Evolutionary conservation across 2,329 filamentous ascomycete genomes (phyloP).

Genomic region (Curvularia verruculosa): DNA sequence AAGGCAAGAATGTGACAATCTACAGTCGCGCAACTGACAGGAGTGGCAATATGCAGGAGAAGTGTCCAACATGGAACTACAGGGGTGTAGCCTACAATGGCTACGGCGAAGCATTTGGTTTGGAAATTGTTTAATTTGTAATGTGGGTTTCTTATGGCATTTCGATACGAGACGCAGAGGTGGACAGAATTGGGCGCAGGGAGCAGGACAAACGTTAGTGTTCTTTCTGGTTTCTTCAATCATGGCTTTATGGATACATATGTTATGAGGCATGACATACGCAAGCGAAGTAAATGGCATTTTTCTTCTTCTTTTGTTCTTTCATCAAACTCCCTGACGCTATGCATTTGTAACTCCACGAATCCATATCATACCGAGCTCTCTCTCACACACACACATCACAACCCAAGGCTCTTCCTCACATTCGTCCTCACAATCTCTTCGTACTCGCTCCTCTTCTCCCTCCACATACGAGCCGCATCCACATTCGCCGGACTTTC

Average conservation of each 20-base stretch:
- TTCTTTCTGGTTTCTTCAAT: background rate
- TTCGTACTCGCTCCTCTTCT: conserved; percentile 79
- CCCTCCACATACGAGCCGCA: conserved; percentile 85
- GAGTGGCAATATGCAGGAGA: conserved; percentile 59
- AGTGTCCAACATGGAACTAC: conserved; percentile 62
- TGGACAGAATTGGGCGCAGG: background rate
- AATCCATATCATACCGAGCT: background rate
- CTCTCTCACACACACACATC: too few species aligned
- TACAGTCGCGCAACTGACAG: conserved; percentile 62
- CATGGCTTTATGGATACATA: background rate
- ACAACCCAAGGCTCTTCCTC: conserved; percentile 47
- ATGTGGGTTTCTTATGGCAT: background rate
- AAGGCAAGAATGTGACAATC: conserved; percentile 53
- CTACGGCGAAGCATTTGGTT: conserved; percentile 60
- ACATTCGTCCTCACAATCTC: conserved; percentile 69
- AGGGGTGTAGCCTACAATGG: conserved; percentile 66
- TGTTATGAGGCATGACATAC: background rate
- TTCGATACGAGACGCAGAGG: background rate
- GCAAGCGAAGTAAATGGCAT: background rate
- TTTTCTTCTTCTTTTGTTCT: background rate
- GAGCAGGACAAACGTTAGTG: background rate
- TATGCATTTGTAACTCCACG: conserved; percentile 12
- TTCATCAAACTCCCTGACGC: conserved; percentile 18
- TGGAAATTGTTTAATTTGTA: conserved; percentile 51
- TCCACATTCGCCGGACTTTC: conserved; percentile 96